A percentile compares a stretch with the other conserved stretches of the same genome.
Conservation (phyloP, 2,329 filamentous ascomycete species). For the Pseudocercospora eumusae region DNA sequence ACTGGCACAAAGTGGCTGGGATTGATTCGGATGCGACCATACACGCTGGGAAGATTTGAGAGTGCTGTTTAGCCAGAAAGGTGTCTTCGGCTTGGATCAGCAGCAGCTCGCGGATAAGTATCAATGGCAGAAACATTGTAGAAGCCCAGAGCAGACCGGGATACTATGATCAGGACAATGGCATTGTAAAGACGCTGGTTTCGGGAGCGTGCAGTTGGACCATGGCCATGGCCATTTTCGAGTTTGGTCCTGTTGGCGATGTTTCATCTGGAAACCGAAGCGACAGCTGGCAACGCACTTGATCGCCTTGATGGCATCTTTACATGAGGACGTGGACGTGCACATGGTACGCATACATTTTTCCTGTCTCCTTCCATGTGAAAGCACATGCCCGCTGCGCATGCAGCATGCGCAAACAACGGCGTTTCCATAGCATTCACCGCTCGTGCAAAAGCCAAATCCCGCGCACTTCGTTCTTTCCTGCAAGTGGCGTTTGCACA, state of each 20-base stretch:
- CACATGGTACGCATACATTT: conserved; percentile 8
- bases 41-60: neutral
- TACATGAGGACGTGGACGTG: neutral
- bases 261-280: conserved; percentile 1
- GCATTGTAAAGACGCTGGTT: conserved; percentile 17
- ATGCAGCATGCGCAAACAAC: conserved; percentile 18
- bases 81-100: neutral
- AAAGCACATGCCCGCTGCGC: conserved; percentile 14
- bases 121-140: neutral
- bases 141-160: neutral
- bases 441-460: conserved; percentile 1
- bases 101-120: neutral
- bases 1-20: neutral
- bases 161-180: conserved; percentile 12
- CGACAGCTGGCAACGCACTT: conserved; percentile 7
- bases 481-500: conserved; percentile 10
- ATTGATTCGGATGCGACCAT: neutral
- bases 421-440: conserved; percentile 16
- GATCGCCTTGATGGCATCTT: neutral
- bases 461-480: neutral
- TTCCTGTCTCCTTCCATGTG: conserved; percentile 7
- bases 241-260: neutral
- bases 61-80: neutral
- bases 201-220: conserved; percentile 22
- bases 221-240: neutral